Evolutionary conservation across 495 filamentous ascomycete species (phyloP).

Genomic region (Xylaria scruposa): DNA sequence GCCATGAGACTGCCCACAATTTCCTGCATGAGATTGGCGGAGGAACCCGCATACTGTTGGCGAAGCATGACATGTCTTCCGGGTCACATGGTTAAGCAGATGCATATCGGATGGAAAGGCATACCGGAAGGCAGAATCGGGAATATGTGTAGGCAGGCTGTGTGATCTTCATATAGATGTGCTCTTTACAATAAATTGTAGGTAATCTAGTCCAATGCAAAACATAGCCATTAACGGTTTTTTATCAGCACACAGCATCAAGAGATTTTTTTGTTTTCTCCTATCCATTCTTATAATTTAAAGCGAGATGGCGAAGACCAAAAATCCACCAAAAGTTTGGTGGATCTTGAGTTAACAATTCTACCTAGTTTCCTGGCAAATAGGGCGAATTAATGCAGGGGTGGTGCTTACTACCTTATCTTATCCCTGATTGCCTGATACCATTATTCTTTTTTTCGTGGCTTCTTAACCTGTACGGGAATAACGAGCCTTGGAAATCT

Average conservation of each 20-base stretch:
- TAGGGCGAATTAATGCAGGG: constrained; percentile 5
- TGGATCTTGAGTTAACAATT: not conserved
- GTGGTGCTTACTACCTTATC: constrained; percentile 12
- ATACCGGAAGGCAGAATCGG: not conserved
- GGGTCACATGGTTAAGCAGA: not conserved
- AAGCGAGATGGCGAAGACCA: not conserved
- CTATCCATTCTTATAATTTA: not conserved
- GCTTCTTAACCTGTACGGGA: constrained; percentile 5
- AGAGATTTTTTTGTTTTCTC: not conserved
- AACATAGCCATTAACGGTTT: not conserved
- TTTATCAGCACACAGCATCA: not conserved
- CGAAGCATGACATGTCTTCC: not conserved
- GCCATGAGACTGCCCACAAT: not conserved
- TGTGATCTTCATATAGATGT: not conserved
- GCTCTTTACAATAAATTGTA: not conserved
- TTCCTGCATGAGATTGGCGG: not conserved
- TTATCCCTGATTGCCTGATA: not conserved
- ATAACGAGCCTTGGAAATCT: constrained; percentile 1
- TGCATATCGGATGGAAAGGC: constrained; percentile 3
- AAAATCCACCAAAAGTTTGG: not conserved
- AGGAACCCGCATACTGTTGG: not conserved
- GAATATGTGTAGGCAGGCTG: constrained; percentile 12
- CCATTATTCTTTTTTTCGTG: not conserved
- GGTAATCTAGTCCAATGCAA: not conserved
- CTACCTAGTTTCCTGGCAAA: not conserved